Percentiles rank a stretch among this genome's conserved stretches.
These are phyloP conservation scores for Panicum virgatum DNA, from an alignment of 202 grass and related monocot genomes.

Conservation along the genomic window DNA sequence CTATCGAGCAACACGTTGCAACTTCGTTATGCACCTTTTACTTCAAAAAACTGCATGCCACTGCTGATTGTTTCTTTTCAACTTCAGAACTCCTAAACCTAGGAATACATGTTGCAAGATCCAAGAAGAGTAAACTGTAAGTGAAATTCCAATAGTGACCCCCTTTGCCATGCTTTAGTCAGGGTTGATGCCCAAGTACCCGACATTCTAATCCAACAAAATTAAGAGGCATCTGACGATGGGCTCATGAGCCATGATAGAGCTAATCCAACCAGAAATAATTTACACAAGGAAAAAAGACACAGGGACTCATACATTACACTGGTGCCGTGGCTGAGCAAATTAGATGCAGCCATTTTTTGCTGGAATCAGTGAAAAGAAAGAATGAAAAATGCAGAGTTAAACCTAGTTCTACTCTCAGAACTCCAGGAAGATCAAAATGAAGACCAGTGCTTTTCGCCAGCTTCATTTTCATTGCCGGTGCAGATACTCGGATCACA, in stretches of 20 bases:
- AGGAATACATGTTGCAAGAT: neutral
- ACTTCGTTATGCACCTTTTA: neutral
- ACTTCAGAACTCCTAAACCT: neutral
- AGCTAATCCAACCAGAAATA: conserved; percentile 30
- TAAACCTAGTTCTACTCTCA: neutral
- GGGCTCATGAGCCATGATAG: too few species aligned
- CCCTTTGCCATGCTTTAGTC: too few species aligned
- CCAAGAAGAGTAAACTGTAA: neutral
- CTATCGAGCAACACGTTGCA: neutral
- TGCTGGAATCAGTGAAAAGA: neutral
- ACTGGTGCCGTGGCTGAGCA: neutral
- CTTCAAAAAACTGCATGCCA: neutral
- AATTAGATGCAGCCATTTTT: conserved; percentile 1
- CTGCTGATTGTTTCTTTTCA: neutral
- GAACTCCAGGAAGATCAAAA: conserved; percentile 4
- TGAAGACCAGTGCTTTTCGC: neutral
- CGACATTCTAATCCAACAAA: too few species aligned
- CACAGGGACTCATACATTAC: neutral
- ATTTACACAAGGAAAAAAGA: neutral
- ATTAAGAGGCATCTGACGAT: too few species aligned
- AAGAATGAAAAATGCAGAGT: neutral
- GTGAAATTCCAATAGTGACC: too few species aligned
- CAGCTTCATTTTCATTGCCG: conserved; percentile 4
- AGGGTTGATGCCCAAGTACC: too few species aligned
- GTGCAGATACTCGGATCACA: neutral